A percentile compares a stretch with the other conserved stretches of the same genome.
phyloP scores from a whole-genome alignment of 1,284 basidiomycete genomes.

The Boletus sp. region DNA sequence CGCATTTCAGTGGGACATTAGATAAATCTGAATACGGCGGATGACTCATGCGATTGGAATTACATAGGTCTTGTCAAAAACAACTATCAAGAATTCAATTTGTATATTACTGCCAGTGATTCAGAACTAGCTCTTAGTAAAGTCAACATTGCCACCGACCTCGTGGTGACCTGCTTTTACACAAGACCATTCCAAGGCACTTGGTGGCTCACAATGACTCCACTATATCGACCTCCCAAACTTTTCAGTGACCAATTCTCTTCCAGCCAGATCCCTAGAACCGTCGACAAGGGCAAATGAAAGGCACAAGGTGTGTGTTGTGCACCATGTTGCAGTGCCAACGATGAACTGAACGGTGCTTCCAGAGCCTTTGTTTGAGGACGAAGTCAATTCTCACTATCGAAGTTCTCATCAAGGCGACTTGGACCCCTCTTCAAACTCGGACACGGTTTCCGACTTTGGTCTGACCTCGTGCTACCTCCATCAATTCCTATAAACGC shows the following conservation, averaged over 20 bases:
- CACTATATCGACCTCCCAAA: slow-evolving; percentile 18
- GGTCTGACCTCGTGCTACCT: slow-evolving; percentile 8
- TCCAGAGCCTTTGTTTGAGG: slow-evolving; percentile 18
- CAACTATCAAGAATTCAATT: neutral
- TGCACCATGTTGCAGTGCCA: neutral
- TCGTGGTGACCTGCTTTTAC: slow-evolving; percentile 6
- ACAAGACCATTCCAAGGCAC: neutral
- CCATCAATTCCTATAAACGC: neutral
- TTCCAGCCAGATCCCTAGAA: neutral
- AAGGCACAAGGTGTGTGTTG: slow-evolving; percentile 23
- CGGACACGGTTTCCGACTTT: slow-evolving; percentile 10
- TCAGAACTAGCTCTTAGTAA: no score
- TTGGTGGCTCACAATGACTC: slow-evolving; percentile 5
- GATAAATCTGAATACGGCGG: no score
- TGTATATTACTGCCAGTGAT: neutral
- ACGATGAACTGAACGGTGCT: neutral
- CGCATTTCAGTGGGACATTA: neutral
- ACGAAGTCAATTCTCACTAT: neutral
- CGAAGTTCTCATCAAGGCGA: neutral
- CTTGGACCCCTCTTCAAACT: slow-evolving; percentile 11
- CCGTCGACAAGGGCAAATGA: slow-evolving; percentile 30
- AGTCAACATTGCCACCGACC: no score
- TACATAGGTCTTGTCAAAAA: neutral
- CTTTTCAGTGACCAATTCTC: slow-evolving; percentile 15
- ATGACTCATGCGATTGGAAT: neutral